phyloP scores from a whole-genome alignment of 108 stramenopile genomes.

The Pinguiococcus pyrenoidosus region DNA sequence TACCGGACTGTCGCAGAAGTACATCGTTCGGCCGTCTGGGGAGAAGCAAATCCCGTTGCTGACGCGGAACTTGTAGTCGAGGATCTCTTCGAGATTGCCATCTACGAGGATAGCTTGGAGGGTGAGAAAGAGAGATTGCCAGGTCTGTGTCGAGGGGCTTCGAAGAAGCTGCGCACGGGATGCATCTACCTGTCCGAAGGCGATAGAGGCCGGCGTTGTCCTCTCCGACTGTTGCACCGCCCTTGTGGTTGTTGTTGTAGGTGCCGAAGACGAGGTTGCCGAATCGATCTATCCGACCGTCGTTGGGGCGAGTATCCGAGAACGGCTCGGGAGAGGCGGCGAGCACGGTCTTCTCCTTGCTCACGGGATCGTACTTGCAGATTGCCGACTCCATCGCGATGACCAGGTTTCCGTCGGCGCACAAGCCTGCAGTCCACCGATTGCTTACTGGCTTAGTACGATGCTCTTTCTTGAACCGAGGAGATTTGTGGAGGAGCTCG shows the following conservation, averaged over 20 bases:
- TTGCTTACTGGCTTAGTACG: no score
- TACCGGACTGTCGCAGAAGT: constrained; percentile 51
- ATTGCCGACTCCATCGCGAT: no score
- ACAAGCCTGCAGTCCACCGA: no score
- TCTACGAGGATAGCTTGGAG: no score
- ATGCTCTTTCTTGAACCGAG: no score
- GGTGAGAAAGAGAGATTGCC: no score
- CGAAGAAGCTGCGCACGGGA: no score
- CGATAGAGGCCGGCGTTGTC: constrained; percentile 49
- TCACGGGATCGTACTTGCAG: constrained; percentile 42
- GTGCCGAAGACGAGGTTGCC: constrained; percentile 50
- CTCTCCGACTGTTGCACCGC: constrained; percentile 39
- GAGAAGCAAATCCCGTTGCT: constrained; percentile 57
- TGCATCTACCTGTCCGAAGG: no score
- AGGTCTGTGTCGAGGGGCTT: constrained; percentile 18
- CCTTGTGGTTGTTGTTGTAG: constrained; percentile 57
- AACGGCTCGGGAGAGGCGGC: constrained; percentile 41
- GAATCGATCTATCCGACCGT: constrained; percentile 53
- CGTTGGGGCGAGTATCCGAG: constrained; percentile 50
- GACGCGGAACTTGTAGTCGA: constrained; percentile 23
- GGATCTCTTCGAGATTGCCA: constrained; percentile 31
- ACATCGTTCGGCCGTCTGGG: constrained; percentile 39
- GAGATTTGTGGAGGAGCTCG: no score
- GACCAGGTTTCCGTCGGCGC: no score
- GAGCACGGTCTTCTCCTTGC: constrained; percentile 31